Conservation (phyloP, 306 rosid species). For the Ochetophila trinervis region DNA sequence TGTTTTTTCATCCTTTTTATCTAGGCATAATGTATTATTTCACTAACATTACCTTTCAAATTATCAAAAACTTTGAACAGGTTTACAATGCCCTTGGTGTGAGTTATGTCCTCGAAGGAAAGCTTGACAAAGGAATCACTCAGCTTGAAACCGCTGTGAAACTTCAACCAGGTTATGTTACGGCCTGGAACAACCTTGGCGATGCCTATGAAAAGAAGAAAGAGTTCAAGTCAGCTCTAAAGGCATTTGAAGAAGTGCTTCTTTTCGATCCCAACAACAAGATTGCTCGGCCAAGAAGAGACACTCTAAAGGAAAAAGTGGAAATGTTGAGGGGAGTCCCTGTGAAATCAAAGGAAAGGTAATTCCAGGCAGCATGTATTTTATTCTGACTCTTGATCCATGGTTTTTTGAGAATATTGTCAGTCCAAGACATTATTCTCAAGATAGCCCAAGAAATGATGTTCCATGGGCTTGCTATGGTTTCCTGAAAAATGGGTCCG, state of each 20-base stretch:
- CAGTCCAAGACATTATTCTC: slow-evolving; percentile 9
- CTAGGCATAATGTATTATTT: neutral
- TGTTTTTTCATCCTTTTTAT: too few relatives aligned
- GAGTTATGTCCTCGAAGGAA: slow-evolving; percentile 73
- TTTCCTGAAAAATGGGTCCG: slow-evolving; percentile 10
- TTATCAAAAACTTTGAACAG: slow-evolving; percentile 28
- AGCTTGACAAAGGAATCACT: slow-evolving; percentile 80
- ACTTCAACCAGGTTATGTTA: slow-evolving; percentile 93
- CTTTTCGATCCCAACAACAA: slow-evolving; percentile 93
- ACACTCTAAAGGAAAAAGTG: slow-evolving; percentile 56
- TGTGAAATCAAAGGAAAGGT: slow-evolving; percentile 60
- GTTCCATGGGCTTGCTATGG: slow-evolving; percentile 1
- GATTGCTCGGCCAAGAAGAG: slow-evolving; percentile 83
- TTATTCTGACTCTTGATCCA: neutral
- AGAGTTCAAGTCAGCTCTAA: slow-evolving; percentile 66
- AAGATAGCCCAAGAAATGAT: slow-evolving; percentile 9
- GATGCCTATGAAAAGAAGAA: slow-evolving; percentile 87
- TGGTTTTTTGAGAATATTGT: neutral
- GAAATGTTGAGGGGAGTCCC: slow-evolving; percentile 66
- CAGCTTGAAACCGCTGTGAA: slow-evolving; percentile 87
- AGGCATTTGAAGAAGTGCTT: slow-evolving; percentile 91
- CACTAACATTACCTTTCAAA: neutral
- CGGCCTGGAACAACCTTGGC: slow-evolving; percentile 99
- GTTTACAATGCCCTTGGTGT: slow-evolving; percentile 95
- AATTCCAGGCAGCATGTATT: slow-evolving; percentile 11